Percentiles rank a stretch among this genome's conserved stretches.
phyloP scores from a whole-genome alignment of 805 yeast genomes.

The Starmerella bombi region DNA sequence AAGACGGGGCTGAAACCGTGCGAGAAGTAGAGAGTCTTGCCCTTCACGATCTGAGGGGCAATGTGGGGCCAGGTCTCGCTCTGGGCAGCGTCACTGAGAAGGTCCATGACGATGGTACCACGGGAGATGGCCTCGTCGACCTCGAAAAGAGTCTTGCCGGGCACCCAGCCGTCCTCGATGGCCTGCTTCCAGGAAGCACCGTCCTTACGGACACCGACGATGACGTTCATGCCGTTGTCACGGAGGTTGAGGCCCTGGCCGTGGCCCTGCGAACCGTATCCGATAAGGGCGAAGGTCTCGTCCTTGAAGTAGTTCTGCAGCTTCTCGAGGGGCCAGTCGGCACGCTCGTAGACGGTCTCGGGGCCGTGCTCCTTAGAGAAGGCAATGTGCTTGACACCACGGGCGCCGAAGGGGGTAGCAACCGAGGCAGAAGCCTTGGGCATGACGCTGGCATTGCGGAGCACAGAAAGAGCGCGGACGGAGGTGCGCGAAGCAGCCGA shows the following conservation, averaged over 20 bases:
- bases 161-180: slow-evolving; percentile 99
- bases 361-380: slow-evolving; percentile 70
- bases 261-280: slow-evolving; percentile 99
- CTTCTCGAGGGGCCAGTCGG: slow-evolving; percentile 99
- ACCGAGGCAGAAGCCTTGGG: slow-evolving; percentile 13
- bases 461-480: slow-evolving; percentile 47
- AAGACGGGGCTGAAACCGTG: slow-evolving; percentile 99
- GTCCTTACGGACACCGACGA: slow-evolving; percentile 94
- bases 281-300: slow-evolving; percentile 93
- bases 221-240: slow-evolving; percentile 96
- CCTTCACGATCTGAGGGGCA: slow-evolving; percentile 88
- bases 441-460: slow-evolving; percentile 30
- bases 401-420: slow-evolving; percentile 39
- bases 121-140: slow-evolving; percentile 83
- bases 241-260: slow-evolving; percentile 99
- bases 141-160: slow-evolving; percentile 94
- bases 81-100: slow-evolving; percentile 98
- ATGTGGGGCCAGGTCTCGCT: slow-evolving; percentile 89
- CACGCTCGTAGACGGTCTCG: slow-evolving; percentile 95
- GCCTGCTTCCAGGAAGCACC: slow-evolving; percentile 99
- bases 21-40: slow-evolving; percentile 95
- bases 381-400: slow-evolving; percentile 94
- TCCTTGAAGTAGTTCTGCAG: slow-evolving; percentile 91
- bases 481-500: slow-evolving; percentile 29
- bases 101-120: slow-evolving; percentile 95